Conservation (phyloP, 148 eudicot genomes). For the Selenicereus undatus region DNA sequence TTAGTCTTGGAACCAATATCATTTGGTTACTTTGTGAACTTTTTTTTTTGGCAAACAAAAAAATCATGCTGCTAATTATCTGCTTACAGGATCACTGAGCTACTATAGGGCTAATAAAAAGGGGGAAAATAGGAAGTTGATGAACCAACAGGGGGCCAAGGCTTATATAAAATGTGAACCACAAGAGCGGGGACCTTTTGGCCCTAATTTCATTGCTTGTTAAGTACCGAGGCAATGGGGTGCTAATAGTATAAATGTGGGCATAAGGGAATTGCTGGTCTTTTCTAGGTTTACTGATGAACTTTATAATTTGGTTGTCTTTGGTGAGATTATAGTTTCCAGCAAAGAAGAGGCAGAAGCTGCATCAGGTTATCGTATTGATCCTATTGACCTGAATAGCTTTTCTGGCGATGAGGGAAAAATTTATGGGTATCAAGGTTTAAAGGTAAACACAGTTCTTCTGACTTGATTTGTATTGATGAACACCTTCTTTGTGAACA, state of each 20-base stretch:
- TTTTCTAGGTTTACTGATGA: background rate
- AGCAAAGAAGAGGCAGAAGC: constrained; percentile 74
- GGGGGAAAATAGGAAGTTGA: background rate
- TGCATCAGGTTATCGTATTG: constrained; percentile 46
- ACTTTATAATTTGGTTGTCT: background rate
- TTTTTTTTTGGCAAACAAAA: too few relatives aligned
- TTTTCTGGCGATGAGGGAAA: constrained; percentile 87
- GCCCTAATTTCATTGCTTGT: background rate
- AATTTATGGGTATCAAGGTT: constrained; percentile 81
- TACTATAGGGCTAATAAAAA: background rate
- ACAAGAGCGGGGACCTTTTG: background rate
- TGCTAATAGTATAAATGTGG: background rate
- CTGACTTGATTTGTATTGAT: background rate
- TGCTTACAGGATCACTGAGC: too few relatives aligned
- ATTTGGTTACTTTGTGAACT: background rate
- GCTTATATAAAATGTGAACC: background rate
- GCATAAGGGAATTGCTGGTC: background rate
- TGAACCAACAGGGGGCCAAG: background rate
- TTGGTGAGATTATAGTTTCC: constrained; percentile 45
- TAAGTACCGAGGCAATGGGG: background rate
- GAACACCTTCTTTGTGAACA: background rate
- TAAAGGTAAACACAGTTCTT: constrained; percentile 48
- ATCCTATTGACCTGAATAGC: constrained; percentile 66
- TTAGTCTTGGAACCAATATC: background rate
- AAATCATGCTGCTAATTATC: too few relatives aligned